Percentiles rank a stretch among this genome's conserved stretches.
phyloP scores from a whole-genome alignment of 2,329 filamentous ascomycete genomes.

The Ophiostoma australiae region DNA sequence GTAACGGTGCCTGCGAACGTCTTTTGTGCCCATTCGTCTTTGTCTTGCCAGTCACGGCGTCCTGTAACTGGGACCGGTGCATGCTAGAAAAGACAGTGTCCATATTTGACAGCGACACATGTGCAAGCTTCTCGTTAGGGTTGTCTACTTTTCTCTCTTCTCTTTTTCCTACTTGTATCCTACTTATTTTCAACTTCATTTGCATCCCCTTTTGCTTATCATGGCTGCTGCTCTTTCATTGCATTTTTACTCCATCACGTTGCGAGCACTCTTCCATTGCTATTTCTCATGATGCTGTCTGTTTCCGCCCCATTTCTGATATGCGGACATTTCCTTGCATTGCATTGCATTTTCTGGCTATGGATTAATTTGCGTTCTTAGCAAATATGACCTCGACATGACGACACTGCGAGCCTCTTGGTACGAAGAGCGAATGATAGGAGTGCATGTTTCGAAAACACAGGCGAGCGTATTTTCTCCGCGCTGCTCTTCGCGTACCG shows the following conservation, averaged over 20 bases:
- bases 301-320: not conserved
- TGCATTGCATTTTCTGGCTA: not conserved
- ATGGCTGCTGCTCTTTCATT: not conserved
- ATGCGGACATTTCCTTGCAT: not conserved
- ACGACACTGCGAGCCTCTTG: not conserved
- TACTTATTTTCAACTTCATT: not conserved
- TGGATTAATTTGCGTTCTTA: not conserved
- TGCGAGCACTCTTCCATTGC: not conserved
- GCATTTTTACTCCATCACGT: not conserved
- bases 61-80: not conserved
- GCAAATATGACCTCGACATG: not conserved
- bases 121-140: not conserved
- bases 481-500: not conserved
- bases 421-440: not conserved
- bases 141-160: not conserved
- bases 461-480: not conserved
- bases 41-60: not conserved
- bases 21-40: not conserved
- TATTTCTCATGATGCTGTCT: not conserved
- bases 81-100: too few species aligned
- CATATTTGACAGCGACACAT: slow-evolving; percentile 7
- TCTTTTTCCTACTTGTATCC: not conserved
- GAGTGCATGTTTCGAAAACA: not conserved
- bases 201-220: not conserved
- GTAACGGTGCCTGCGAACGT: not conserved